Evolutionary conservation across 2,329 filamentous ascomycete genomes (phyloP), one percentile per base, ranked within the genome.

Genomic region (Teratosphaeriaceae sp.): DNA sequence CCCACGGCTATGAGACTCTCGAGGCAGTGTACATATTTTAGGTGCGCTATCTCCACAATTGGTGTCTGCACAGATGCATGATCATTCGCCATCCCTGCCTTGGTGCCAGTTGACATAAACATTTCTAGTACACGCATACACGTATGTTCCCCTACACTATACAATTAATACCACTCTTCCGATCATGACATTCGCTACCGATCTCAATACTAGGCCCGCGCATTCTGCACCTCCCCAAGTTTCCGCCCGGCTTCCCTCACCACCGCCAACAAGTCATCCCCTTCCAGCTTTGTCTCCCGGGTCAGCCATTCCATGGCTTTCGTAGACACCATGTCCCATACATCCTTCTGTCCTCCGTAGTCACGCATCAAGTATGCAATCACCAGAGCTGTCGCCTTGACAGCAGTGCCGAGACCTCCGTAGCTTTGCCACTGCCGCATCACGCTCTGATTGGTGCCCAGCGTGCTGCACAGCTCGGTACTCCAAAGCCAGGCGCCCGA

Each of bases 321-420:
- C 8, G 74, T 72, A 13, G 73, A 76, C 29, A 84, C 63, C 67
- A 85, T 66, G 48, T 81, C 79, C 80, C 80, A 85, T 5, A 70
- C 69, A 2, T 79, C 80, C 56, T 66, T 63, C 39, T 76, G 66
- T 0, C 49, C 61, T 0, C 26, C 51, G 45, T 77, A 52, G 42
- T 65, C 70, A 30, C 40, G 58, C 53, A 76, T 69, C 47, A 85
- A 58, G 45, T 65, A 76, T 1, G 60, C 65, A 6, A 81, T 43
- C 1, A 71, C 74, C 21, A 75, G 40, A 1, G 60, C 60, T 1
- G 72, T 72, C 2, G 58, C 57, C 15, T 62, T 12, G 12, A 53
- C 46, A 30, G 48, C 45, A 48, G 54, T 31, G 3, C 26, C 22
- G 15, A 31, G 9, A 20, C 22, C 18, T 5, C 18, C 5, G 13